These are phyloP conservation scores for Ricinus communis DNA, from an alignment of 345 rosid genomes.

Conservation along the genomic window DNA sequence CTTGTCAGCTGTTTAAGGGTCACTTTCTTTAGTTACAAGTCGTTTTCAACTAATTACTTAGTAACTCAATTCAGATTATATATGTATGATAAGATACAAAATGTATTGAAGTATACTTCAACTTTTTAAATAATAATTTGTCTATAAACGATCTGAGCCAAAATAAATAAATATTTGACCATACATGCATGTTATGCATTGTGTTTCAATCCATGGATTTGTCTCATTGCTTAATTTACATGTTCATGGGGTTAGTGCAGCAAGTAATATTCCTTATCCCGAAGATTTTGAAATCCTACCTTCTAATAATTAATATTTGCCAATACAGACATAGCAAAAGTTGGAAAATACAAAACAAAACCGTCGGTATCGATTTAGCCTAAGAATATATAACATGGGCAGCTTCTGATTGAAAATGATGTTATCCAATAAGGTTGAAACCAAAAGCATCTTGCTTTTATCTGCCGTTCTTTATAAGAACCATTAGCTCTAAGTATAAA, in stretches of 20 bases:
- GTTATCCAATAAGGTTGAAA: constrained; percentile 6
- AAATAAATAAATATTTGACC: too few species aligned
- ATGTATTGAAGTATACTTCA: too few species aligned
- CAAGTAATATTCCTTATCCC: background rate
- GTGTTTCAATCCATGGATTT: background rate
- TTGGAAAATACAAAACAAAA: constrained; percentile 3
- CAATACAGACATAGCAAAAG: background rate
- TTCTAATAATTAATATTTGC: constrained; percentile 1
- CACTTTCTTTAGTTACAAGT: too few species aligned
- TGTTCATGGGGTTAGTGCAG: background rate
- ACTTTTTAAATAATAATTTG: too few species aligned
- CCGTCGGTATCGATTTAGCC: constrained; percentile 13
- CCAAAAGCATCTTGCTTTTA: constrained; percentile 17
- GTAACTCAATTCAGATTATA: too few species aligned
- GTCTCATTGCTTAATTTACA: constrained; percentile 3
- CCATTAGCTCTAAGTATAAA: constrained; percentile 7
- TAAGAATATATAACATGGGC: constrained; percentile 15
- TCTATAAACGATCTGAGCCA: too few species aligned
- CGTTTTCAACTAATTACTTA: too few species aligned
- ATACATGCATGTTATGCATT: too few species aligned
- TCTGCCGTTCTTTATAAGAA: background rate
- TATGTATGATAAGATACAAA: too few species aligned
- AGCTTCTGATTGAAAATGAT: constrained; percentile 23
- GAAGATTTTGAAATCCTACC: background rate
- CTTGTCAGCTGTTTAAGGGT: too few species aligned